phyloP scores from a whole-genome alignment of 371 early-diverging fungal species.

The Dichotomocladium elegans region DNA sequence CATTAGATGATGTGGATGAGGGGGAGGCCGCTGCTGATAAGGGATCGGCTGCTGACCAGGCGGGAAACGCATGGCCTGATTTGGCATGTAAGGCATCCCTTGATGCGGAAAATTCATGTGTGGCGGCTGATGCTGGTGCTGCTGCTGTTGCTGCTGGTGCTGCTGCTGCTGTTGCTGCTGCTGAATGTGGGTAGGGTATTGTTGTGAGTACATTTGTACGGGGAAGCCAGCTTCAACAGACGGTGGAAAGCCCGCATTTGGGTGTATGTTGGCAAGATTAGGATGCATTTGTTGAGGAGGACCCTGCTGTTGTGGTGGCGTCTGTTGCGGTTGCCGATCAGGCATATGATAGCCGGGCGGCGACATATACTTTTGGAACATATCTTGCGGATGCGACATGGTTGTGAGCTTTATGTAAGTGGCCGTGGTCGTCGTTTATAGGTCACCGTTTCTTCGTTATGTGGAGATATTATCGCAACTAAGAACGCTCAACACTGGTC shows the following conservation, averaged over 20 bases:
- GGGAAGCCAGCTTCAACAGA: conserved; percentile 3
- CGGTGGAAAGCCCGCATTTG: conserved; percentile 1
- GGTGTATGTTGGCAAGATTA: conserved; percentile 10
- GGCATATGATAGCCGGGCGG: conserved; percentile 16
- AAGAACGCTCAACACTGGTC: too few species aligned
- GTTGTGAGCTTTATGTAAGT: too few species aligned
- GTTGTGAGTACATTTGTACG: conserved; percentile 14
- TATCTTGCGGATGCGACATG: conserved; percentile 20
- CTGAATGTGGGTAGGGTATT: conserved; percentile 17
- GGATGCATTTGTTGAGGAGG: conserved; percentile 15
- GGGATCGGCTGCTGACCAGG: too few species aligned
- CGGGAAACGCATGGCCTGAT: conserved; percentile 8
- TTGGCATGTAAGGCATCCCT: conserved; percentile 10
- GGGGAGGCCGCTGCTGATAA: conserved; percentile 3
- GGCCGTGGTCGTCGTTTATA: too few species aligned
- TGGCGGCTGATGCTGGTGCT: too few species aligned
- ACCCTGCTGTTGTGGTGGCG: conserved; percentile 7
- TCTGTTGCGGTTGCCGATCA: conserved; percentile 1
- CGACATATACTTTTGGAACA: conserved; percentile 18
- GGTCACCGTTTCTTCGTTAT: too few species aligned
- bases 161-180: conserved; percentile 14
- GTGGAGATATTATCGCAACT: too few species aligned
- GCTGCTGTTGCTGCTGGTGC: too few species aligned
- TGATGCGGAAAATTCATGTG: conserved; percentile 14
- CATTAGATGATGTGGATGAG: conserved; percentile 9